Evolutionary conservation across 202 grass and related monocot genomes (phyloP), one percentile per base, ranked within the genome.

Genomic region (Zizania palustris): DNA sequence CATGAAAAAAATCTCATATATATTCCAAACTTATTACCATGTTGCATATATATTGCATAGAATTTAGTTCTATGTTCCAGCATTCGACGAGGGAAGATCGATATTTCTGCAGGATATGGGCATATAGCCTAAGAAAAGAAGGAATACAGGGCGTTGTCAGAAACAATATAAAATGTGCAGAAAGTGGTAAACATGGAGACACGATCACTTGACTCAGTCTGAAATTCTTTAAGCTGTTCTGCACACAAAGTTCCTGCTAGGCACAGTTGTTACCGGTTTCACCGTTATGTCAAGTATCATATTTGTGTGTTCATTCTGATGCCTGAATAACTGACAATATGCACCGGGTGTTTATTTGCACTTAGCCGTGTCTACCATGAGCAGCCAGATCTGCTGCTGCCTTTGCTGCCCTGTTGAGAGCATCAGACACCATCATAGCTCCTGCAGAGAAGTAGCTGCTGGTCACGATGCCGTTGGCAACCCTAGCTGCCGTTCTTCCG

Each of bases 381-480:
- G 83, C 68, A 35, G 91, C 96, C 75, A 95, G 79, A 63, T 98
- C 82, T 75, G 78, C 87, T 7, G 96, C 91, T 5, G 53, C 83
- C 70, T 99, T 87, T 18, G 96, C 80, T 58, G 96, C 96, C 54
- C 53, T 82, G 43, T 0, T 55, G 65, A 99, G 85, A 76, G 89
- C 92, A 51, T 92, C 89, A n/a, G 96, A 95, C 9, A 95, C 45
- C 65, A 99, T 72, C 83, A 93, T 88, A 61, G 96, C 96, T 78
- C 91, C 96, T 1, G 89, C 87, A 48, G 89, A 92, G 80, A 93
- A 98, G 62, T 98, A 98, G 82, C 91, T 95, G 84, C 96, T 98
- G 69, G 48, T 95, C 14, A 98, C 83, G 18, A 98, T 87, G 61
- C 67, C 42, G 77, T 90, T 90, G 5, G 60, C 60, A 53, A 89